phyloP scores from a whole-genome alignment of 768 basidiomycete species.

The Dendrothele bispora region DNA sequence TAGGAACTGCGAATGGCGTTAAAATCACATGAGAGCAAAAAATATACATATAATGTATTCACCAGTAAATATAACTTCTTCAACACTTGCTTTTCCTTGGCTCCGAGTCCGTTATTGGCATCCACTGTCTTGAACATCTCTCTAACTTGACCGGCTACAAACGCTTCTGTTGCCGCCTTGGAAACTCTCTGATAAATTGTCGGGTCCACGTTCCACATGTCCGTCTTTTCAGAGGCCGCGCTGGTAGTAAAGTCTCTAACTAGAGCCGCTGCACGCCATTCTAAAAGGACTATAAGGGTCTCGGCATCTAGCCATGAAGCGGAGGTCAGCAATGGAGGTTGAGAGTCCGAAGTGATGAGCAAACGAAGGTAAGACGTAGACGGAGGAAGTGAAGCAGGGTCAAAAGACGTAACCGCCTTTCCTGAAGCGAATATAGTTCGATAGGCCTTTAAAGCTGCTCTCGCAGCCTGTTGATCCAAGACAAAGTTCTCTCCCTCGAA shows the following conservation, averaged over 20 bases:
- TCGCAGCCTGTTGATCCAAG: conserved; percentile 71
- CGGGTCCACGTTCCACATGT: conserved; percentile 51
- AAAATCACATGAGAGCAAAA: not conserved
- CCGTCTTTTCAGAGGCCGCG: too few relatives aligned
- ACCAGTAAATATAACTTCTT: conserved; percentile 46
- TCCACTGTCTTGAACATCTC: conserved; percentile 41
- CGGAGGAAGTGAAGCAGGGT: conserved; percentile 35
- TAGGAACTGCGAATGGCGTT: conserved; percentile 48
- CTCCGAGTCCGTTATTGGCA: not conserved
- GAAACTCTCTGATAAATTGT: conserved; percentile 57
- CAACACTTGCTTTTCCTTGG: conserved; percentile 29
- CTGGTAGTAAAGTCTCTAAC: conserved; percentile 46
- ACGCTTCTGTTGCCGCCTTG: conserved; percentile 68
- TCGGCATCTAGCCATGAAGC: conserved; percentile 36
- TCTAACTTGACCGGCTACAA: conserved; percentile 56
- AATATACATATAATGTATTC: conserved; percentile 13
- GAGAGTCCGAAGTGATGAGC: conserved; percentile 27
- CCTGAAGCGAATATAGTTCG: conserved; percentile 21
- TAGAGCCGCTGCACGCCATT: conserved; percentile 64
- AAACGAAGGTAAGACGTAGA: conserved; percentile 58
- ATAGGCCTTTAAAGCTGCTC: conserved; percentile 66
- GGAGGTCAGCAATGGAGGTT: conserved; percentile 17
- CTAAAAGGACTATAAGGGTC: conserved; percentile 49
- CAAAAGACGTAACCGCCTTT: not conserved
- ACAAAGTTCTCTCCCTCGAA: conserved; percentile 84